Evolutionary conservation across 1,284 basidiomycete genomes (phyloP), one percentile per base, ranked within the genome.

Genomic region (Ustilago hordei): DNA sequence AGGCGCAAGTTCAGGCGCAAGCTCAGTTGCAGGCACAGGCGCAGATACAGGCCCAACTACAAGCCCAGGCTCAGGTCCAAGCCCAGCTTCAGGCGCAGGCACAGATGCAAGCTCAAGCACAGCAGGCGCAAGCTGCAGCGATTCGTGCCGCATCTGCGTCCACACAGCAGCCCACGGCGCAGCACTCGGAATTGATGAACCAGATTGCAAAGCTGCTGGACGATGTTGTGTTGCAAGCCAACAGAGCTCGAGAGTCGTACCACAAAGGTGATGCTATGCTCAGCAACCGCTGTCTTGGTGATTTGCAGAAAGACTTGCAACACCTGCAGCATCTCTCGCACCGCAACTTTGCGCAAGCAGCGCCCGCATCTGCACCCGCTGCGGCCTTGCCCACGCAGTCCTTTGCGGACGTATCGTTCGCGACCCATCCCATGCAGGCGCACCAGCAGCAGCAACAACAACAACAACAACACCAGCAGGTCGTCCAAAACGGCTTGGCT

Each of bases 201-300:
- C 74, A 79, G 64, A 80, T 82, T 45, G 80, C 80, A 6, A 62
- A 69, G 34, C 43, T 82, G 28, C 56, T 82, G 9, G 81, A 82
- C 36, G 66, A 77, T 31, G 81, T 82, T 11, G 75, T 75, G 7
- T 43, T 64, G n/a, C 78, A 81, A 52, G 81, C 81, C n/a, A 74
- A 74, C 38, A 70, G 67, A 8, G 81, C 81, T 35, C 58, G 81
- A 19, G 79, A 82, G 12, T 64, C 75, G 5, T 82, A 81, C 69
- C 67, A 68, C 48, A 70, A 79, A 11, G 81, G 81, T 34, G 69
- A 81, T 28, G 80, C 79, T 50, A 66, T 62, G 41, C 63, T 69
- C 45, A 81, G 80, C 60, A 80, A 68, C 35, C 73, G 65, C 59
- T 81, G 78, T 57, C 71, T 82, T 1, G 79, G 72, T 19, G 81